phyloP scores from a whole-genome alignment of 495 filamentous ascomycete genomes.

The Podospora appendiculata region DNA sequence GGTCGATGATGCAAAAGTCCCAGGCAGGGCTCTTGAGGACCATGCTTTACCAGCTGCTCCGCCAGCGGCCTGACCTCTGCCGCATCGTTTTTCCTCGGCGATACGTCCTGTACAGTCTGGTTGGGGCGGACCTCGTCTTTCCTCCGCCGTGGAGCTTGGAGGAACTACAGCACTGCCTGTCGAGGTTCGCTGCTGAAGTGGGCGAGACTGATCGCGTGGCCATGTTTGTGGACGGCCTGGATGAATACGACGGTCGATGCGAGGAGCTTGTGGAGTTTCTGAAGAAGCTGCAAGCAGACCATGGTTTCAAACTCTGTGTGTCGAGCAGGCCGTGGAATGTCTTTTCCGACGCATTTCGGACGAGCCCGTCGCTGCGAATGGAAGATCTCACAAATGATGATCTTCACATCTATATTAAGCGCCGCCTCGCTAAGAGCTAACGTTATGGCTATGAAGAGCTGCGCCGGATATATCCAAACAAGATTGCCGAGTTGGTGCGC shows the following conservation, averaged over 20 bases:
- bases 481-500: background rate
- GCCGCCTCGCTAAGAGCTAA: background rate
- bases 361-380: background rate
- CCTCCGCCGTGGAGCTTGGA: background rate
- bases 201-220: background rate
- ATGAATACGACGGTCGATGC: constrained; percentile 4
- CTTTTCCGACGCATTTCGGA: constrained; percentile 1
- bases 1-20: background rate
- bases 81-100: background rate
- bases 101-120: background rate
- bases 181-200: background rate
- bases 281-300: background rate
- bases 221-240: constrained; percentile 5
- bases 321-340: constrained; percentile 6
- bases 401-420: background rate
- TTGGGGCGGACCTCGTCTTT: background rate
- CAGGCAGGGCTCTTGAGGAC: constrained; percentile 1
- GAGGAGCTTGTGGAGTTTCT: background rate
- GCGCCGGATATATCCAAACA: background rate
- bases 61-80: background rate
- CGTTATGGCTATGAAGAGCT: background rate
- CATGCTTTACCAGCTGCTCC: constrained; percentile 2
- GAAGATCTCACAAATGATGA: constrained; percentile 4
- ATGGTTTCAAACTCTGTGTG: constrained; percentile 3
- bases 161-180: background rate